phyloP scores from a whole-genome alignment of 805 yeast species.

The Cyberlindnera suaveolens region DNA sequence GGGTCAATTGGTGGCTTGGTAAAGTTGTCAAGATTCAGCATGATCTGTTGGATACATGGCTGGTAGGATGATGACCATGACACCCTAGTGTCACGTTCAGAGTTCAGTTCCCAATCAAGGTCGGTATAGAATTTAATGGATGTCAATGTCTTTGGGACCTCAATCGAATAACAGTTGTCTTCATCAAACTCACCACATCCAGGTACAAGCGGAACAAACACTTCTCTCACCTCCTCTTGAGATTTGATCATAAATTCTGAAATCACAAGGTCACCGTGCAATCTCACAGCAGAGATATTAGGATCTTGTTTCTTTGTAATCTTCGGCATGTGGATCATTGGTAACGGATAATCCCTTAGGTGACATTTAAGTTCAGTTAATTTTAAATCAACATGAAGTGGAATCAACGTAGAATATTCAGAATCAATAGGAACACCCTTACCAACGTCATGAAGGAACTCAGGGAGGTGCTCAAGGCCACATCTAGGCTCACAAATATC shows the following conservation, averaged over 20 bases:
- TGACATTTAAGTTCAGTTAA: slow-evolving; percentile 63
- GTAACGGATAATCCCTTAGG: slow-evolving; percentile 81
- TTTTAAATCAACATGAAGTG: slow-evolving; percentile 49
- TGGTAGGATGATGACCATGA: slow-evolving; percentile 84
- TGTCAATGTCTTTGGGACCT: slow-evolving; percentile 70
- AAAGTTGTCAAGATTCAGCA: slow-evolving; percentile 73
- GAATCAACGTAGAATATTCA: slow-evolving; percentile 60
- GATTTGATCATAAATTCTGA: slow-evolving; percentile 55
- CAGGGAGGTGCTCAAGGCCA: slow-evolving; percentile 44
- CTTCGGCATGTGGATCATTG: slow-evolving; percentile 67
- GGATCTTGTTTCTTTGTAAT: slow-evolving; percentile 26
- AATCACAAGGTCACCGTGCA: slow-evolving; percentile 61
- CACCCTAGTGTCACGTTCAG: slow-evolving; percentile 55
- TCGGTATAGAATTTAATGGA: slow-evolving; percentile 68
- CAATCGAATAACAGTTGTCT: slow-evolving; percentile 44
- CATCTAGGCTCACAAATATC: slow-evolving; percentile 44
- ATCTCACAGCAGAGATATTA: slow-evolving; percentile 24
- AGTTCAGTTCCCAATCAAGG: slow-evolving; percentile 46
- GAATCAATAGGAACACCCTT: slow-evolving; percentile 77
- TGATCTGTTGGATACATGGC: slow-evolving; percentile 76
- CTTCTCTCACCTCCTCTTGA: slow-evolving; percentile 47
- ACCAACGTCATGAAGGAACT: slow-evolving; percentile 67
- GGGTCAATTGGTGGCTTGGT: slow-evolving; percentile 89
- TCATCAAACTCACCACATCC: slow-evolving; percentile 31
- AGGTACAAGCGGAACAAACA: slow-evolving; percentile 58